A percentile compares a stretch with the other conserved stretches of the same genome.
Conservation (phyloP, 306 rosid genomes). For the Psophocarpus tetragonolobus region DNA sequence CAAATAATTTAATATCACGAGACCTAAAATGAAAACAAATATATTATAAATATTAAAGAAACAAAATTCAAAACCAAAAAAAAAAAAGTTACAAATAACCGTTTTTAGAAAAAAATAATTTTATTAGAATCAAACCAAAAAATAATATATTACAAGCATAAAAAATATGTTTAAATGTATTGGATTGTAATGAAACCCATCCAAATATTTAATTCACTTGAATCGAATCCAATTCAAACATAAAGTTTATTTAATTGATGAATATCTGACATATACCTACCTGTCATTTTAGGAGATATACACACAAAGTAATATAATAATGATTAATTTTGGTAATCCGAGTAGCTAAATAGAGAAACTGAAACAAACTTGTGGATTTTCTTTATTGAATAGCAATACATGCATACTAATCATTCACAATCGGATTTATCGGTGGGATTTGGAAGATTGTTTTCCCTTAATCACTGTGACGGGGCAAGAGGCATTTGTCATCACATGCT, state of each 20-base stretch:
- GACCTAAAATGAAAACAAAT: too few species aligned
- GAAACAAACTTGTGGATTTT: conserved; percentile 7
- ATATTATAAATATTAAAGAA: too few species aligned
- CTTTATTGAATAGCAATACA: not conserved
- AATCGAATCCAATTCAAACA: not conserved
- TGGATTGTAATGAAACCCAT: not conserved
- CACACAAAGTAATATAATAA: not conserved
- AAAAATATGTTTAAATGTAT: too few species aligned
- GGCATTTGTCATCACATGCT: conserved; percentile 62
- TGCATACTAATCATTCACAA: not conserved
- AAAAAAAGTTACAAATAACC: too few species aligned
- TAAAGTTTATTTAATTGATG: not conserved
- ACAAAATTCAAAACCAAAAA: too few species aligned
- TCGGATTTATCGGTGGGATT: conserved; percentile 20
- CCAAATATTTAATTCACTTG: not conserved
- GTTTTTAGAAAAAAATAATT: too few species aligned
- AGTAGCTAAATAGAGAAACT: too few species aligned
- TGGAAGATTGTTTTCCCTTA: conserved; percentile 47
- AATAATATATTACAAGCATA: too few species aligned
- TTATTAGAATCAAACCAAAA: too few species aligned
- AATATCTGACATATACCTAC: not conserved
- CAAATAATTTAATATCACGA: too few species aligned
- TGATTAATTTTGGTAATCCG: too few species aligned
- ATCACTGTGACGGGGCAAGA: conserved; percentile 80
- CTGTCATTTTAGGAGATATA: not conserved